Evolutionary conservation across 164 flowering plant genomes (phyloP).

Genomic region (Cinnamomum micranthum): DNA sequence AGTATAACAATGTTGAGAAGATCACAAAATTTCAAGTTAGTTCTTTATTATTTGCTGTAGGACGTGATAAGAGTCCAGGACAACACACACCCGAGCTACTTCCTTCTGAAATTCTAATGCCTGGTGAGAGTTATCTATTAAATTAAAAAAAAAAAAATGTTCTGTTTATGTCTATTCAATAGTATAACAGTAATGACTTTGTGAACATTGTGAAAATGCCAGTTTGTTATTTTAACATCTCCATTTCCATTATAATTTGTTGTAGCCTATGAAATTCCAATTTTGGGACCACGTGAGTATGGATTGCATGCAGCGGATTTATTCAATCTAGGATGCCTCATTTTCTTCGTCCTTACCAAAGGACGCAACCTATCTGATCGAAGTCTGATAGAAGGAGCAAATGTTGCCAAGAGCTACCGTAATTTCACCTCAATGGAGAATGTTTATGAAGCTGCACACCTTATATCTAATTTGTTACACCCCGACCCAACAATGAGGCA

Average conservation of each 20-base stretch:
- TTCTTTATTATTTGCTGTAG: conserved; percentile 22
- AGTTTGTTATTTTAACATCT: too few relatives aligned
- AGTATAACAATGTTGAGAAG: neutral
- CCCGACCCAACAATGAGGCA: conserved; percentile 60
- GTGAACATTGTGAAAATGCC: too few relatives aligned
- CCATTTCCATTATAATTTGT: too few relatives aligned
- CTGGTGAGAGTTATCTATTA: too few relatives aligned
- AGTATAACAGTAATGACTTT: too few relatives aligned
- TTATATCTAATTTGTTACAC: conserved; percentile 46
- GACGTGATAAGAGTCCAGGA: conserved; percentile 68
- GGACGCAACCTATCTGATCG: conserved; percentile 77
- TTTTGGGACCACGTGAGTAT: too few relatives aligned
- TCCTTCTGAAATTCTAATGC: conserved; percentile 50
- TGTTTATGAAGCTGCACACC: conserved; percentile 77
- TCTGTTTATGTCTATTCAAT: too few relatives aligned
- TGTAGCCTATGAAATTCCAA: too few relatives aligned
- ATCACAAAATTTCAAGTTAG: too few relatives aligned
- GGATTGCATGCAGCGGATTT: conserved; percentile 59
- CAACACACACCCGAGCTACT: conserved; percentile 91
- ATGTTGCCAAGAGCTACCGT: conserved; percentile 44
- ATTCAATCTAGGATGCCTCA: conserved; percentile 77
- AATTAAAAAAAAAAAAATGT: too few relatives aligned
- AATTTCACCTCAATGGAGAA: conserved; percentile 61
- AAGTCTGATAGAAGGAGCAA: conserved; percentile 53
- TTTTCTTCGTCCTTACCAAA: conserved; percentile 65